A percentile compares a stretch with the other conserved stretches of the same genome.
These are phyloP conservation scores for Claviceps arundinis DNA, from an alignment of 2,329 filamentous ascomycete genomes.

Conservation along the genomic window DNA sequence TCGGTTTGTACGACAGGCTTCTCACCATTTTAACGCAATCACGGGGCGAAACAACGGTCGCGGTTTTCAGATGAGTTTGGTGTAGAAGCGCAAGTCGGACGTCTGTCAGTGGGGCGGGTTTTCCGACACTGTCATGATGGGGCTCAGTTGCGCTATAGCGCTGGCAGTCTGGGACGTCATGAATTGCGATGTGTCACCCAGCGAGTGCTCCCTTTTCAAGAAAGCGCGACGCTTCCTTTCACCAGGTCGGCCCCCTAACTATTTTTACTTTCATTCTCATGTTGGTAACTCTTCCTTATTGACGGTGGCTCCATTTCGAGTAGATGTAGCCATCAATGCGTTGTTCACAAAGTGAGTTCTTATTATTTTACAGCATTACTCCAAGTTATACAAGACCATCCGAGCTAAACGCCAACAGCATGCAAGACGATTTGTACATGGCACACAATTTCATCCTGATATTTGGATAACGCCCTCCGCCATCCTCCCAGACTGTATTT, in stretches of 20 bases:
- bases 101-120: constrained; percentile 7
- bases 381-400: constrained; percentile 18
- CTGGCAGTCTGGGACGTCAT: neutral
- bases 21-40: constrained; percentile 14
- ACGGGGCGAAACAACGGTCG: neutral
- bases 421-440: constrained; percentile 15
- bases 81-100: constrained; percentile 3
- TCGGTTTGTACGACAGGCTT: neutral
- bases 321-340: neutral
- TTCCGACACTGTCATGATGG: neutral
- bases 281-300: neutral
- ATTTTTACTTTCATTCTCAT: neutral
- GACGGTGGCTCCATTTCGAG: no score
- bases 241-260: no score
- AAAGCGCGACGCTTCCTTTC: neutral
- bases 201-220: neutral
- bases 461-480: constrained; percentile 10
- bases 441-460: constrained; percentile 18
- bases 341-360: neutral
- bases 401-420: constrained; percentile 21
- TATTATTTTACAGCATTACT: constrained; percentile 3
- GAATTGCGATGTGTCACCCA: neutral
- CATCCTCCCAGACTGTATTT: constrained; percentile 7
- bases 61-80: neutral
- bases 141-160: neutral